Base-by-base conservation (phyloP, 2,329 filamentous ascomycete species). In the Fusarium longipes region DNA sequence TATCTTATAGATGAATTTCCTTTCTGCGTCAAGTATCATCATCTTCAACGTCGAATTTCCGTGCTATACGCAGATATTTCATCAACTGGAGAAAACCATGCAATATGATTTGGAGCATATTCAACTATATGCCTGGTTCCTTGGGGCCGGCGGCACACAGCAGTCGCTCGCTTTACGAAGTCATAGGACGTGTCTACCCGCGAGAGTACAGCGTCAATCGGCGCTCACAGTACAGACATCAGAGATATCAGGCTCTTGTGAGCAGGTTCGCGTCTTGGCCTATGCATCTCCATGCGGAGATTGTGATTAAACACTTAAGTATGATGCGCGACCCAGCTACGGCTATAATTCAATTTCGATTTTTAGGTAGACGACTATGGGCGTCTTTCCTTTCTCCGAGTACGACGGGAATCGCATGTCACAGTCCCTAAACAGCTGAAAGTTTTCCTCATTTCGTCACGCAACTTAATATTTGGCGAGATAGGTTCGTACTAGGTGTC, bases 301-400 rank as follows among this genome's bases (percentile, higher is more conserved):
- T 93, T 89, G 91, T 93, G 87, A 82, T 77, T 68, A 85, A n/a
- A 89, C 89, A 93, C 90, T 92, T 91, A 84, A 93, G 91, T 93
- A 90, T 91, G 92, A 94, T 93, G 92, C 89, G 90, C 90, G 86
- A 91, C 90, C 87, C 93, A 65, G 75, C 49, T 27, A 33, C 6
- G 53, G 59, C 52, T 49, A 62, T 64, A 82, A 91, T 91, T 92
- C 89, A 88, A 93, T 92, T 92, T 89, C 88, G 90, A 92, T 92
- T 88, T 92, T 86, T 91, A 89, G 89, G 84, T 86, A 57, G 87
- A 86, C 88, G 88, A 86, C 85, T 89, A 86, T 86, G 87, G 66
- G 73, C 67, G 60, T 63, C 50, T 8, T 67, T 62, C 27, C 29
- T 70, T 66, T 56, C 32, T 54, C 29, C 12, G 27, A 36, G 39